Evolutionary conservation across 2,329 filamentous ascomycete genomes (phyloP).

Genomic region (Immersiporthe knoxdaviesiana): DNA sequence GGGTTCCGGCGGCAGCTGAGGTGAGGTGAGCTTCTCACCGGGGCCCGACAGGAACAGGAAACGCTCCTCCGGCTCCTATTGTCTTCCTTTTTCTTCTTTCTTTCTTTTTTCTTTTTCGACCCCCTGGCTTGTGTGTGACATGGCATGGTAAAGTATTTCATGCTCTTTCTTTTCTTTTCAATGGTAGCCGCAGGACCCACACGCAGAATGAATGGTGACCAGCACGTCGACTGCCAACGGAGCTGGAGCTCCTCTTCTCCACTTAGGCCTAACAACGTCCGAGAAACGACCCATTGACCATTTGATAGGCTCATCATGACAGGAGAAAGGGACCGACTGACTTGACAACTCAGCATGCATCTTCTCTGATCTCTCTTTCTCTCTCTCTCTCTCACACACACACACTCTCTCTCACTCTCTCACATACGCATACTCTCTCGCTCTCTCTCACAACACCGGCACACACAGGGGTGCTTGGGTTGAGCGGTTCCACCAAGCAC

Average conservation of each 20-base stretch:
- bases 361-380: neutral
- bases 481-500: neutral
- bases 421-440: neutral
- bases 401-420: neutral
- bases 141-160: neutral
- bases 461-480: neutral
- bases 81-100: neutral
- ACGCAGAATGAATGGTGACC: neutral
- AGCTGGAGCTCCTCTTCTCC: neutral
- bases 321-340: neutral
- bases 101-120: neutral
- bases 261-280: too few relatives aligned
- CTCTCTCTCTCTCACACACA: neutral
- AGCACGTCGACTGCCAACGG: neutral
- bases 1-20: neutral
- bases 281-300: too few relatives aligned
- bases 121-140: neutral
- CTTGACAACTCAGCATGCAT: neutral
- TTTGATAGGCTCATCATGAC: neutral
- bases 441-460: too few relatives aligned
- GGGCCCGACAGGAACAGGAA: slow-evolving; percentile 23
- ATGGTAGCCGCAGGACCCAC: neutral
- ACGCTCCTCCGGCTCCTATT: slow-evolving; percentile 19
- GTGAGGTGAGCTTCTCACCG: neutral
- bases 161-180: neutral